phyloP scores from a whole-genome alignment of 768 basidiomycete genomes.

The Agaricus bisporus region DNA sequence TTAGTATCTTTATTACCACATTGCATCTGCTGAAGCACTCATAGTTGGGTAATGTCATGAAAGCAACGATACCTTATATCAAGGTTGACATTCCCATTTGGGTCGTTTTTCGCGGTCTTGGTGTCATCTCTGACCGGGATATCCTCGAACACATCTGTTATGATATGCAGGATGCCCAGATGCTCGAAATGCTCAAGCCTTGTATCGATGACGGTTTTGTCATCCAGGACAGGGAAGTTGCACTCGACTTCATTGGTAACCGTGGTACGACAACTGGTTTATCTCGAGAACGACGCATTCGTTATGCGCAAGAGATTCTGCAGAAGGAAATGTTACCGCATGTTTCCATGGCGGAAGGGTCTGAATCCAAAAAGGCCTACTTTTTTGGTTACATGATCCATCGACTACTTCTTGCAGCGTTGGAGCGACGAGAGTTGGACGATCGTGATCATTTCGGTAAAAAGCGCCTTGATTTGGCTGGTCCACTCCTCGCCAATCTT shows the following conservation, averaged over 20 bases:
- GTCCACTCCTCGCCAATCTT: conserved; percentile 91
- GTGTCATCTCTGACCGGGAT: conserved; percentile 95
- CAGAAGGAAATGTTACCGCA: conserved; percentile 99
- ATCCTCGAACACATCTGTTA: conserved; percentile 98
- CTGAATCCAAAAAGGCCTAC: conserved; percentile 97
- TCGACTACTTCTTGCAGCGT: conserved; percentile 84
- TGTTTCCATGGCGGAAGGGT: conserved; percentile 92
- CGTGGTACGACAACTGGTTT: conserved; percentile 94
- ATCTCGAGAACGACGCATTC: conserved; percentile 86
- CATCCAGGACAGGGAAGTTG: conserved; percentile 95
- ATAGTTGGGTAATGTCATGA: conserved; percentile 90
- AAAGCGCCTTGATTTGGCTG: conserved; percentile 94
- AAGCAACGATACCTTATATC: conserved; percentile 96
- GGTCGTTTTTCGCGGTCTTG: conserved; percentile 97
- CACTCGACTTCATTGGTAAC: conserved; percentile 96
- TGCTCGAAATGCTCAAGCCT: conserved; percentile 97
- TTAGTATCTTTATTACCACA: neutral
- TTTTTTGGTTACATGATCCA: conserved; percentile 99
- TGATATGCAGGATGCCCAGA: conserved; percentile 91
- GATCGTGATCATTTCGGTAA: conserved; percentile 99
- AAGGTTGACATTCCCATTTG: conserved; percentile 98
- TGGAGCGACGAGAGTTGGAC: conserved; percentile 93
- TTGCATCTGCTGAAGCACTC: conserved; percentile 5
- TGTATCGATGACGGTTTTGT: conserved; percentile 99
- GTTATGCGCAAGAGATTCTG: conserved; percentile 95